A percentile compares a stretch with the other conserved stretches of the same genome.
Conservation (phyloP, 208 protist species). For the Angomonas ambiguus region DNA sequence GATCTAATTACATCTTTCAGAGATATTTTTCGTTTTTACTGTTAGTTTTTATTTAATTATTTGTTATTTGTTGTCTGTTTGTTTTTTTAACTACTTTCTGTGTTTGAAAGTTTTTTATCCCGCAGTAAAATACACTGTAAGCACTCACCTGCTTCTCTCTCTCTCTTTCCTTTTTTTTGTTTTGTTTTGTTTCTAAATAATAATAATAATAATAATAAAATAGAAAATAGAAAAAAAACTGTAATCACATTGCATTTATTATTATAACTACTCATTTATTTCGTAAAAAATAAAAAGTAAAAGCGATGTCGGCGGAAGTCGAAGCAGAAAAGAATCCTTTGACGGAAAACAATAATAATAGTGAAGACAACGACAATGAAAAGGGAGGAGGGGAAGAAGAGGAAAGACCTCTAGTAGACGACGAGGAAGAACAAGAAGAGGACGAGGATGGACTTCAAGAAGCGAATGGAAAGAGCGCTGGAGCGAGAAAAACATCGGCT, state of each 20-base stretch:
- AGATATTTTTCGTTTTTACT: slow-evolving; percentile 9
- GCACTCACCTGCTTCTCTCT: background rate
- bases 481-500: slow-evolving; percentile 17
- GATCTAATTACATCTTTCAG: background rate
- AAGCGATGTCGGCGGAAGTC: background rate
- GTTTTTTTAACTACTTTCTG: background rate
- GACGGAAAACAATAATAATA: background rate
- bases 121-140: too few species aligned
- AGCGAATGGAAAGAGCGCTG: slow-evolving; percentile 8
- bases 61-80: background rate
- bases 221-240: background rate
- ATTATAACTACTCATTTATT: too few species aligned
- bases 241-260: too few species aligned
- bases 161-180: background rate
- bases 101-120: too few species aligned
- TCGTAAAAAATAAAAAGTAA: background rate
- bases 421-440: slow-evolving; percentile 18
- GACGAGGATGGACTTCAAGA: slow-evolving; percentile 17
- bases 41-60: background rate
- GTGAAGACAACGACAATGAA: background rate
- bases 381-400: background rate
- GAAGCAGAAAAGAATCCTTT: background rate
- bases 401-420: background rate
- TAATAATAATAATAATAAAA: slow-evolving; percentile 4
- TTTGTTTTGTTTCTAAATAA: background rate